Base-by-base conservation (phyloP, 73 alveolate genomes). In the Symbiodinium pilosum region DNA sequence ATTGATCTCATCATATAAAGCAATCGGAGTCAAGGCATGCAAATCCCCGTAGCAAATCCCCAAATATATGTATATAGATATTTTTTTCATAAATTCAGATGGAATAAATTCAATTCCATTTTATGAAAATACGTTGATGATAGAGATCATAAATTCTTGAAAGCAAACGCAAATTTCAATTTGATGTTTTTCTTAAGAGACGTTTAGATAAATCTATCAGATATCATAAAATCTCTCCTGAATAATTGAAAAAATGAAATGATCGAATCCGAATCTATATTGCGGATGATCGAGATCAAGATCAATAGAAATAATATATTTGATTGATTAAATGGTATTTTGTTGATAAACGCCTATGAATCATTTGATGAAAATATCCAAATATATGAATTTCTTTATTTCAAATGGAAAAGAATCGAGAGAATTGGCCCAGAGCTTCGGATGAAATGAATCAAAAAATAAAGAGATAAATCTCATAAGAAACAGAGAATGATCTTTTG, bases 121-220 rank as follows among this genome's bases (percentile, higher is more conserved):
- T 18, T 24, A 54, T 32, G 20, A 1, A 1, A 8, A 28, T 39
- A 75, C 1, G 42, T 42, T 4, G 40, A 54, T 3, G 94, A 87
- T 14, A 52, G 85, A 34, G 94, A 87, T n/a, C 94, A 87, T 43
- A 52, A 87, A 41, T 21, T 87, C n/a, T 32, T 52, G 2, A 14
- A 26, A 0, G 84, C 32, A 18, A 28, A 24, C 34, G 28, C 56
- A 40, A 30, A 26, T 24, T 21, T 87, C 0, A 38, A 21, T 64
- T 87, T 38, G 56, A 75, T 3, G 4, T 7, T 28, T 3, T 36
- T 21, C 18, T 16, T 28, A 47, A 16, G 16, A 47, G 64, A 47
- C 64, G 16, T 47, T 47, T 47, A 7, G 64, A 47, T 7, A 26
- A 0, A 2, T 5, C 14, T 7, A 77, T 83, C 3, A 86, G 54